These are phyloP conservation scores for Boechera retrofracta DNA, from an alignment of 345 rosid species.

Conservation along the genomic window DNA sequence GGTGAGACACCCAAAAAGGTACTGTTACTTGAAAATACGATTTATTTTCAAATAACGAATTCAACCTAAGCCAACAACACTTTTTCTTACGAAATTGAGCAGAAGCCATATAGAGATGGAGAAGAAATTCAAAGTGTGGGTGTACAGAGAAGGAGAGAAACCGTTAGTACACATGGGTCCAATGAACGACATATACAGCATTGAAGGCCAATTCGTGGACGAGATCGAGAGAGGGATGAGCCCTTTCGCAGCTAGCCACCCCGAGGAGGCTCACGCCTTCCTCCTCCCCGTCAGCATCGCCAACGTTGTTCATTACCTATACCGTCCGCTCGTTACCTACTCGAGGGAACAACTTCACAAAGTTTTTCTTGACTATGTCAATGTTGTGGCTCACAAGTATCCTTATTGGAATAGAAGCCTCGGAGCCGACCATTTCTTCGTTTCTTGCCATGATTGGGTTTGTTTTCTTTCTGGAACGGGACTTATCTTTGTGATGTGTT, in stretches of 20 bases:
- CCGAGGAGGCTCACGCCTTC: constrained; percentile 56
- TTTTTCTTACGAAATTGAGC: neutral
- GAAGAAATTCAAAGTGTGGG: constrained; percentile 63
- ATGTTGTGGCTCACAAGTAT: constrained; percentile 48
- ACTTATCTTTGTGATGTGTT: neutral
- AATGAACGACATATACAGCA: constrained; percentile 49
- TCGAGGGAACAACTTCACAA: constrained; percentile 44
- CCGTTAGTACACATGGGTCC: constrained; percentile 57
- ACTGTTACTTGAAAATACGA: neutral
- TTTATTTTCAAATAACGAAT: constrained; percentile 1
- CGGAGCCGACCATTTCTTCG: constrained; percentile 63
- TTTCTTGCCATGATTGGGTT: constrained; percentile 74
- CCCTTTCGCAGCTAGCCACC: constrained; percentile 49
- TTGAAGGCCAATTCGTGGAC: constrained; percentile 63
- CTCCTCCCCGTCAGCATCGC: constrained; percentile 57
- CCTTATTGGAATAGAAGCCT: constrained; percentile 59
- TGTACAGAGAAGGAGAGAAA: constrained; percentile 54
- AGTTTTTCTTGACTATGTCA: constrained; percentile 49
- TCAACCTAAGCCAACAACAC: neutral
- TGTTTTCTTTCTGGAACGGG: neutral
- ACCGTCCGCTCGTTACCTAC: constrained; percentile 46
- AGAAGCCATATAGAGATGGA: constrained; percentile 65
- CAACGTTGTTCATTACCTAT: constrained; percentile 46
- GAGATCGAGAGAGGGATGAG: constrained; percentile 50
- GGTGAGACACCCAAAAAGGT: neutral